Conservation (phyloP, 495 filamentous ascomycete genomes). For the Xylaria grammica region DNA sequence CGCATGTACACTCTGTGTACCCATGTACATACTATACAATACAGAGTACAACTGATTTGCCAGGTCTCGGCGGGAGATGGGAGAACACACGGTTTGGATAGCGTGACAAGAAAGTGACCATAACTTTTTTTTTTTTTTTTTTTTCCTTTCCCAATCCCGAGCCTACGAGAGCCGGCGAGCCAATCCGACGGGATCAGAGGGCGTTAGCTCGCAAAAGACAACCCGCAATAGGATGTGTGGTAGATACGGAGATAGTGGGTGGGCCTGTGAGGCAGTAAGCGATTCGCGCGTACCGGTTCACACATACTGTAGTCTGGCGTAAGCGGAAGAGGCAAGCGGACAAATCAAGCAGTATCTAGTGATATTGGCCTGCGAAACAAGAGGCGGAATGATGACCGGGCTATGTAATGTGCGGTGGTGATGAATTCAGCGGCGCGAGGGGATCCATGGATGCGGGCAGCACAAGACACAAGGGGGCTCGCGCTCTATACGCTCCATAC, state of each 20-base stretch:
- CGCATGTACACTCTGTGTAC: constrained; percentile 14
- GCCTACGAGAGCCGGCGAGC: constrained; percentile 27
- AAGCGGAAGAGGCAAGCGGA: constrained; percentile 24
- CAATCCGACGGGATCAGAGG: constrained; percentile 30
- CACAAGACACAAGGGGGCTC: too few relatives aligned
- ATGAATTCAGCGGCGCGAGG: too few relatives aligned
- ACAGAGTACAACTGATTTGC: background rate
- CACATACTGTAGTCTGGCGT: constrained; percentile 14
- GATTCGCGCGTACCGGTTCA: constrained; percentile 29
- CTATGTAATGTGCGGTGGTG: constrained; percentile 12
- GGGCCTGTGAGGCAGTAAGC: constrained; percentile 32
- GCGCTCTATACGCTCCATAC: background rate
- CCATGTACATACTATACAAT: constrained; percentile 2
- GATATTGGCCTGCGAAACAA: constrained; percentile 13
- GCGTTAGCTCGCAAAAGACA: constrained; percentile 21
- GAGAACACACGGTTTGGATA: constrained; percentile 19
- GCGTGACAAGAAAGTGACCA: background rate
- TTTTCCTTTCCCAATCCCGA: constrained; percentile 31
- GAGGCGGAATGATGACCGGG: constrained; percentile 15
- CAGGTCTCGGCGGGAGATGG: constrained; percentile 38
- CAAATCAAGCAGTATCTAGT: constrained; percentile 11
- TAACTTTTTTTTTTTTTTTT: too few relatives aligned
- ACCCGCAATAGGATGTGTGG: constrained; percentile 18
- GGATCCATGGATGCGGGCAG: background rate
- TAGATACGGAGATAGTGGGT: constrained; percentile 15